A percentile compares a stretch with the other conserved stretches of the same genome.
Conservation (phyloP, 768 basidiomycete genomes). For the Mycena kentingensis region DNA sequence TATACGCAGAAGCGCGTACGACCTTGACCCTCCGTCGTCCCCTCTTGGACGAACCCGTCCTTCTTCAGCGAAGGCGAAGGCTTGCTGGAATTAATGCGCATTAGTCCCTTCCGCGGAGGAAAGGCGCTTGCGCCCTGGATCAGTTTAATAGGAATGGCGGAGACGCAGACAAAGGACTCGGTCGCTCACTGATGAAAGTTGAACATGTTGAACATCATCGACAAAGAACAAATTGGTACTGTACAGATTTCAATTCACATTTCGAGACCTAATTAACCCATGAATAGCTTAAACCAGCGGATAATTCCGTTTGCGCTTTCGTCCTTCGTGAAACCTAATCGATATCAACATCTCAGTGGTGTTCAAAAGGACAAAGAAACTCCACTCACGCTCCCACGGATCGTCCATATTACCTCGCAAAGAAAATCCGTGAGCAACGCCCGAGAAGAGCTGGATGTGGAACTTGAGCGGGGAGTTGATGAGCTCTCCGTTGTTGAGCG, state of each 20-base stretch:
- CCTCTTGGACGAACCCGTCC: background rate
- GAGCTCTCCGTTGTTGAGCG: slow-evolving; percentile 38
- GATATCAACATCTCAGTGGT: background rate
- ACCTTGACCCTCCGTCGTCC: too few relatives aligned
- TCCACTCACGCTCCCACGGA: slow-evolving; percentile 19
- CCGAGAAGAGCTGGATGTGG: slow-evolving; percentile 43
- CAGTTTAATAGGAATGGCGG: too few relatives aligned
- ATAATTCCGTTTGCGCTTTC: slow-evolving; percentile 21
- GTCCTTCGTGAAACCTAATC: slow-evolving; percentile 23
- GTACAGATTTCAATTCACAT: too few relatives aligned
- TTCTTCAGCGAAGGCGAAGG: slow-evolving; percentile 11
- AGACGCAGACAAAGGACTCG: too few relatives aligned
- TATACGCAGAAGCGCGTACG: too few relatives aligned
- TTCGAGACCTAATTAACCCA: too few relatives aligned
- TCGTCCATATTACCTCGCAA: slow-evolving; percentile 22
- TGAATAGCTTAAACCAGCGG: slow-evolving; percentile 21
- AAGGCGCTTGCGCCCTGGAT: too few relatives aligned
- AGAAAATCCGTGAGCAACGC: slow-evolving; percentile 31
- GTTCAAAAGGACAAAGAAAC: background rate
- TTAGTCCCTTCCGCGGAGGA: too few relatives aligned
- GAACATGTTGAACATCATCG: too few relatives aligned
- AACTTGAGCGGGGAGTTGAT: slow-evolving; percentile 12
- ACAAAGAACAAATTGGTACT: too few relatives aligned
- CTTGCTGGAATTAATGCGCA: too few relatives aligned
- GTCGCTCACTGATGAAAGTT: too few relatives aligned